Base-by-base conservation (phyloP, 139 green algal species). In the Nannochloris sp. region DNA sequence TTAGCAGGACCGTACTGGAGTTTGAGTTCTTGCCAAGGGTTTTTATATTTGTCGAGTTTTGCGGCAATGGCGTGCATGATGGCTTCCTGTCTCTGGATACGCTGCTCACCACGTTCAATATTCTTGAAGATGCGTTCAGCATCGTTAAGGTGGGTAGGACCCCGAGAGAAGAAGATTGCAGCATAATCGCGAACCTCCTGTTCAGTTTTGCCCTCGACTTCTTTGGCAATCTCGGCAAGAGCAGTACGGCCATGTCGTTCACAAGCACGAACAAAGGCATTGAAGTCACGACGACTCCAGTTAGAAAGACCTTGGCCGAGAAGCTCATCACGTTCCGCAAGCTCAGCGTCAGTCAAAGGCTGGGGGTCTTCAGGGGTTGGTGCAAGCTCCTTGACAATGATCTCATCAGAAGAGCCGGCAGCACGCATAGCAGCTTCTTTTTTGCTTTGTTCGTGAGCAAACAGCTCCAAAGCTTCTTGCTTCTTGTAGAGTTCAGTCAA, bases 1-100 rank as follows among this genome's bases (percentile, higher is more conserved):
- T 99, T 99, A 83, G 92, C 95, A 60, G 88, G 77, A 36, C 93
- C 93, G 66, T 98, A 98, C 61, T 83, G 68, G 37, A 98, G 80
- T 70, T 85, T 70, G 39, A 83, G 61, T 57, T 86, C 75, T 65
- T 78, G 64, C 94, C 91, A 98, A 19, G 95, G 95, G 85, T 99
- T 97, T 33, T 81, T 81, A 85, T 97, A 98, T 38, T 79, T 70
- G 33, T 86, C 85, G 69, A 99, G 78, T 87, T 99, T 99, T 64
- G 67, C 66, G 8, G 75, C 79, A 19, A 99, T 88, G 9, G 87
- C 84, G 44, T 83, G 70, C 86, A 95, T 90, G 73, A 95, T 95
- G 65, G 89, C 88, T 19, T 78, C 55, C 64, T 89, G 74, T 9
- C 86, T 54, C 63, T 82, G 70, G 69, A 97, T 96, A 78, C 92